These are phyloP conservation scores for Reutealis trisperma DNA, from an alignment of 345 rosid species.

Conservation along the genomic window DNA sequence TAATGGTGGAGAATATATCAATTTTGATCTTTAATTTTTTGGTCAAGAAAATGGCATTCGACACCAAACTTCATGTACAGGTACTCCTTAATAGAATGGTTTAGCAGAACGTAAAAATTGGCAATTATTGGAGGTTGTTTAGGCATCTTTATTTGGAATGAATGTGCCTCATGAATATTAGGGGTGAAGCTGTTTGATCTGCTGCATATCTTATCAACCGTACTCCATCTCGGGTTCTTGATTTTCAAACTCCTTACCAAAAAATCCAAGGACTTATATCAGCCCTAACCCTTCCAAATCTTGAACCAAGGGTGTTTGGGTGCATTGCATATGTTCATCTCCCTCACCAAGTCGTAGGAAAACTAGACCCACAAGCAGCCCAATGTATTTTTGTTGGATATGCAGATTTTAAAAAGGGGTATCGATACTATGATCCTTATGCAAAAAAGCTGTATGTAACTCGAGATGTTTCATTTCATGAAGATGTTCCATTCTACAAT, in stretches of 20 bases:
- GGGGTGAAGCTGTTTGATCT: background rate
- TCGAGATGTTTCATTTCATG: slow-evolving; percentile 1
- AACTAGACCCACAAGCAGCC: background rate
- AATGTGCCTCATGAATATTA: background rate
- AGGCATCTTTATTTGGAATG: background rate
- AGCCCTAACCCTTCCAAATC: background rate
- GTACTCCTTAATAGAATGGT: background rate
- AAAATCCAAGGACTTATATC: background rate
- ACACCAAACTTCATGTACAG: background rate
- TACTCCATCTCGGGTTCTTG: background rate
- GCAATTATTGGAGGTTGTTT: background rate
- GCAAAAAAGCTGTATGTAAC: background rate
- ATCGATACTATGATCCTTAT: background rate
- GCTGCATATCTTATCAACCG: background rate
- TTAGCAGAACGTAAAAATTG: background rate
- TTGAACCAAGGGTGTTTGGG: background rate
- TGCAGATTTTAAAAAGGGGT: background rate
- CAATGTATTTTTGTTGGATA: background rate
- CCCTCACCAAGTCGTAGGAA: background rate
- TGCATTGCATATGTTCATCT: background rate
- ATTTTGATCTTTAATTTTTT: background rate
- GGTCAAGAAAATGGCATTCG: background rate
- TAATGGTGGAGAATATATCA: background rate
- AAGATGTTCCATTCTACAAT: background rate
- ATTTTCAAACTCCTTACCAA: background rate